Conservation (phyloP, 169 alveolate species). For the Eimeria zaria region DNA sequence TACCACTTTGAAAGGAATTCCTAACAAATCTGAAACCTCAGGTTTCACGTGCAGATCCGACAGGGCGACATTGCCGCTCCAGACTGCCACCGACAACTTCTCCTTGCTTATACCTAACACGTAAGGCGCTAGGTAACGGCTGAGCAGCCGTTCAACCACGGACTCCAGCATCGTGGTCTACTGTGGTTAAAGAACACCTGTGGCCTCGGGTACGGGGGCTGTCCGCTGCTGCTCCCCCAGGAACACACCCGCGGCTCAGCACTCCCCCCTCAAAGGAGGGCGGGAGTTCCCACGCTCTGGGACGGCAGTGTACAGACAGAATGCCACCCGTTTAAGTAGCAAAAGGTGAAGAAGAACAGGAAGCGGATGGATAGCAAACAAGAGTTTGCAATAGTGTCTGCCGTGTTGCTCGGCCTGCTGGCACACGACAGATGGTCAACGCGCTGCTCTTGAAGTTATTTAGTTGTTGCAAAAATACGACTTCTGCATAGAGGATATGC, state of each 20-base stretch:
- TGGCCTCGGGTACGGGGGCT: not conserved
- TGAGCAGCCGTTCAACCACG: conserved; percentile 91
- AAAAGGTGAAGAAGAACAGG: not conserved
- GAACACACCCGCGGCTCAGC: not conserved
- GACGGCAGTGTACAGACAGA: not conserved
- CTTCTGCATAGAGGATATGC: not conserved
- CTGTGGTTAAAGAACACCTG: not conserved
- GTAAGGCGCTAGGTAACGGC: conserved; percentile 93
- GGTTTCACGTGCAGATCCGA: conserved; percentile 91
- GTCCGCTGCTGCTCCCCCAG: not conserved
- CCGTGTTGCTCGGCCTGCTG: not conserved
- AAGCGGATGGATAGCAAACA: not conserved
- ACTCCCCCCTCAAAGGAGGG: conserved; percentile 11
- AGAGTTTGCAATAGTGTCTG: not conserved
- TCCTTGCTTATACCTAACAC: conserved; percentile 92
- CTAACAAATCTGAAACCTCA: conserved; percentile 90
- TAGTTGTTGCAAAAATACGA: not conserved
- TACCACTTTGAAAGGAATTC: conserved; percentile 88
- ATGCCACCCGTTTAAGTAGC: not conserved
- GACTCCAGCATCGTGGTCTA: conserved; percentile 90
- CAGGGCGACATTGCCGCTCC: conserved; percentile 93
- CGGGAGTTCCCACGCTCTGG: not conserved
- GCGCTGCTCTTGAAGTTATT: not conserved
- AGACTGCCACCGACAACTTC: conserved; percentile 92
- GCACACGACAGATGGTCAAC: not conserved